Evolutionary conservation across 228 moss, liverwort and hornwort species (phyloP).

Genomic region (Sphagnum fallax): DNA sequence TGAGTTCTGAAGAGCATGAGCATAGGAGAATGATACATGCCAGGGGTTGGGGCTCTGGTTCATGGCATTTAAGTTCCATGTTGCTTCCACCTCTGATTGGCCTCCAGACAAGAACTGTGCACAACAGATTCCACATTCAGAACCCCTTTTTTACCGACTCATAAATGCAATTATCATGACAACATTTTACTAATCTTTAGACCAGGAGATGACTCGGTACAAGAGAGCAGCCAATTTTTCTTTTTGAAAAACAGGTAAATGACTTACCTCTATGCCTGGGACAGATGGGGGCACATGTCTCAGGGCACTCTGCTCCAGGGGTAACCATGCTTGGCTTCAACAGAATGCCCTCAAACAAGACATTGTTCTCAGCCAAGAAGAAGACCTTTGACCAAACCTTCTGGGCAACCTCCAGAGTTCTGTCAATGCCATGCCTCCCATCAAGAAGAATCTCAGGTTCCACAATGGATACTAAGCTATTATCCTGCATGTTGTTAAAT

Average conservation of each 20-base stretch:
- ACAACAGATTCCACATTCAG: not conserved
- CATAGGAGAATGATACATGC: conserved; percentile 66
- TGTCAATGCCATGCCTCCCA: conserved; percentile 49
- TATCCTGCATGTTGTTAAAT: conserved; percentile 21
- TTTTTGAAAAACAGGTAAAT: not conserved
- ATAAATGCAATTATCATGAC: too few species aligned
- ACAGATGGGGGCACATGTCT: conserved; percentile 56
- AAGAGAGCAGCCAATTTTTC: too few species aligned
- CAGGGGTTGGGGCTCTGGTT: conserved; percentile 63
- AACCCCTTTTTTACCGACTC: too few species aligned
- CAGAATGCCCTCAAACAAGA: conserved; percentile 40
- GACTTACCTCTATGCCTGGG: conserved; percentile 50
- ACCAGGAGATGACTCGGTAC: too few species aligned
- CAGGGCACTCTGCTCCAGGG: conserved; percentile 42
- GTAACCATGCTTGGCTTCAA: conserved; percentile 40
- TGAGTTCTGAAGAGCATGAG: conserved; percentile 60
- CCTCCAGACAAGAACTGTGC: conserved; percentile 59
- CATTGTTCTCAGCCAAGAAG: conserved; percentile 59
- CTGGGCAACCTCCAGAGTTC: conserved; percentile 46
- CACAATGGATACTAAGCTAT: conserved; percentile 57
- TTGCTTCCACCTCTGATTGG: conserved; percentile 41
- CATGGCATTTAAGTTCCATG: conserved; percentile 60
- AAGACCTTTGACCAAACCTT: conserved; percentile 60
- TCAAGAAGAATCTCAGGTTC: conserved; percentile 61
- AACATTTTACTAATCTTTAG: too few species aligned